Conservation (phyloP, 495 filamentous ascomycete species). For the Evernia prunastri region DNA sequence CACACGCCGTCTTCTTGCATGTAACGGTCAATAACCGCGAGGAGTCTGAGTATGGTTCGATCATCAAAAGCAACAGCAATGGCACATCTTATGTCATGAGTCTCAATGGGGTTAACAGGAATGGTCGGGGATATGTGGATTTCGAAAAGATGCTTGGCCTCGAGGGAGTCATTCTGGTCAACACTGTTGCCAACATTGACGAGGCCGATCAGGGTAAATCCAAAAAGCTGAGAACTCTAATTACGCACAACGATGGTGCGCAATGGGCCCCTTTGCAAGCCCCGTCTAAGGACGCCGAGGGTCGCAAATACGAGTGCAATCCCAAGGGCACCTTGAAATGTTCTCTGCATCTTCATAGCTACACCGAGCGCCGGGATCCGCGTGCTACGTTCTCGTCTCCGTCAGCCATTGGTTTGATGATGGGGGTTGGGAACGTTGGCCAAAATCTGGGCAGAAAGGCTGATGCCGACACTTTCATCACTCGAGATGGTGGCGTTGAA, state of each 20-base stretch:
- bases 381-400: conserved; percentile 78
- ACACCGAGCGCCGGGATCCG: conserved; percentile 76
- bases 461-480: conserved; percentile 72
- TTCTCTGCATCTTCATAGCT: conserved; percentile 87
- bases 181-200: conserved; percentile 69
- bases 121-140: conserved; percentile 72
- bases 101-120: conserved; percentile 67
- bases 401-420: conserved; percentile 85
- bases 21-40: conserved; percentile 62
- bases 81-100: conserved; percentile 89
- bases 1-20: conserved; percentile 86
- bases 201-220: conserved; percentile 52
- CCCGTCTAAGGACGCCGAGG: conserved; percentile 59
- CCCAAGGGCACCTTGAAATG: conserved; percentile 55
- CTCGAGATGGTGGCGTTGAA: conserved; percentile 74
- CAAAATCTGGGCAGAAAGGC: conserved; percentile 47
- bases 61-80: conserved; percentile 97
- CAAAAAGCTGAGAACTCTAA: conserved; percentile 81
- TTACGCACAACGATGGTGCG: conserved; percentile 92
- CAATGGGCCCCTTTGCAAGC: conserved; percentile 72
- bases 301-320: conserved; percentile 62
- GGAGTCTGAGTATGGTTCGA: conserved; percentile 66
- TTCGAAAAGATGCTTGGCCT: conserved; percentile 92
- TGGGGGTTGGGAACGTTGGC: conserved; percentile 88
- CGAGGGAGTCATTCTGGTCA: conserved; percentile 83